Evolutionary conservation across 805 yeast genomes (phyloP).

Genomic region (Schizosaccharomyces cryophilus): DNA sequence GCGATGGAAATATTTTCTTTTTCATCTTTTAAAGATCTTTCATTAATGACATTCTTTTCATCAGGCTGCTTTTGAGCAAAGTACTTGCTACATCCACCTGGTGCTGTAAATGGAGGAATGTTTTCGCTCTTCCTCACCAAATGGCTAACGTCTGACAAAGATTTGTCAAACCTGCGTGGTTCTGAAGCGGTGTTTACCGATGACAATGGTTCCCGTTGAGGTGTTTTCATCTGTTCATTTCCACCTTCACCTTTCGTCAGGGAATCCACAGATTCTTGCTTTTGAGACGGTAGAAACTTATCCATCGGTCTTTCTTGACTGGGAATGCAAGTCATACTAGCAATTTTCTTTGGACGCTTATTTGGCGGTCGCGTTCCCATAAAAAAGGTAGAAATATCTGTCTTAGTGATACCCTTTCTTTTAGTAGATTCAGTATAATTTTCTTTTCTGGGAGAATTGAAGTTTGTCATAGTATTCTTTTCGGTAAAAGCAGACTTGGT

Average conservation of each 20-base stretch:
- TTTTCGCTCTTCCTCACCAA: neutral
- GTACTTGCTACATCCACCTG: neutral
- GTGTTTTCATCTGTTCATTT: neutral
- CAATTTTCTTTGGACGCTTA: neutral
- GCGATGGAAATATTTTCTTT: neutral
- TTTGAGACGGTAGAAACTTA: neutral
- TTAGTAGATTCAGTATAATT: neutral
- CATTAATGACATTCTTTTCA: neutral
- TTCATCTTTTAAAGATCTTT: neutral
- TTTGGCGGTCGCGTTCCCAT: neutral
- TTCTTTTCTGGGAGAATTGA: no score
- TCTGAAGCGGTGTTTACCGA: neutral
- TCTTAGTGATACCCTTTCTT: neutral
- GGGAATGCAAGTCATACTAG: neutral
- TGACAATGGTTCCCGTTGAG: neutral
- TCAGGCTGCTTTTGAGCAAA: neutral
- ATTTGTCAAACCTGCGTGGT: neutral
- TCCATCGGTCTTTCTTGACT: neutral
- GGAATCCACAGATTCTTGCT: neutral
- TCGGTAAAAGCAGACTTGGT: constrained; percentile 20
- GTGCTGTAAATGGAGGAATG: neutral
- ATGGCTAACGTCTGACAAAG: neutral
- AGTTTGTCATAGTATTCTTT: neutral
- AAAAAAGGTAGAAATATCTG: constrained; percentile 2
- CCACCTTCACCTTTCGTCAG: neutral